A percentile compares a stretch with the other conserved stretches of the same genome.
These are phyloP conservation scores for Gypsophila paniculata DNA, from an alignment of 179 eudicot genomes.

Conservation along the genomic window DNA sequence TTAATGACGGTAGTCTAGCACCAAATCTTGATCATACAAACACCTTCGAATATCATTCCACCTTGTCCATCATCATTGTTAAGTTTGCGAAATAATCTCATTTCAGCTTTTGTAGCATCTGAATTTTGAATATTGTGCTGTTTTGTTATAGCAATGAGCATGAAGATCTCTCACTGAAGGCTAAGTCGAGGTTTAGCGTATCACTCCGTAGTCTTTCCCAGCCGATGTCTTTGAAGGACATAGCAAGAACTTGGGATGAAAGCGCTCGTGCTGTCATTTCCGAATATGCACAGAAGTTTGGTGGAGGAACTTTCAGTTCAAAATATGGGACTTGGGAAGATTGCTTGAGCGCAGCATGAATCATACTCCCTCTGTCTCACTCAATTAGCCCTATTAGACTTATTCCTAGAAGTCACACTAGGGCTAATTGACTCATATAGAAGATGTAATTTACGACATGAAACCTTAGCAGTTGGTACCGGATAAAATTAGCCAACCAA, in stretches of 20 bases:
- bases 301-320: constrained; percentile 95
- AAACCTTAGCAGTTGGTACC: not conserved
- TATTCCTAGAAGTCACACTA: too few relatives aligned
- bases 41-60: not conserved
- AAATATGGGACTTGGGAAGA: constrained; percentile 89
- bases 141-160: constrained; percentile 47
- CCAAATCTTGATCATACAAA: not conserved
- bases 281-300: constrained; percentile 70
- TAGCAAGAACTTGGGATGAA: constrained; percentile 84
- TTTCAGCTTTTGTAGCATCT: not conserved
- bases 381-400: too few relatives aligned
- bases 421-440: too few relatives aligned
- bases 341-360: constrained; percentile 54
- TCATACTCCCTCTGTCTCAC: not conserved
- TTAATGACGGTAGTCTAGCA: not conserved
- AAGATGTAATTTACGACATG: not conserved
- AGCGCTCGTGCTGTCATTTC: constrained; percentile 75
- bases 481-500: not conserved
- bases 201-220: constrained; percentile 75
- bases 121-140: constrained; percentile 3
- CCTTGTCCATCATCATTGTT: not conserved
- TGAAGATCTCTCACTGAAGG: constrained; percentile 77
- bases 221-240: constrained; percentile 75
- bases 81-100: not conserved
- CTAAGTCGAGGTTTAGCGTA: constrained; percentile 76